A percentile compares a stretch with the other conserved stretches of the same genome.
Evolutionary conservation across 768 basidiomycete genomes (phyloP).

Genomic region (Suillus spraguei): DNA sequence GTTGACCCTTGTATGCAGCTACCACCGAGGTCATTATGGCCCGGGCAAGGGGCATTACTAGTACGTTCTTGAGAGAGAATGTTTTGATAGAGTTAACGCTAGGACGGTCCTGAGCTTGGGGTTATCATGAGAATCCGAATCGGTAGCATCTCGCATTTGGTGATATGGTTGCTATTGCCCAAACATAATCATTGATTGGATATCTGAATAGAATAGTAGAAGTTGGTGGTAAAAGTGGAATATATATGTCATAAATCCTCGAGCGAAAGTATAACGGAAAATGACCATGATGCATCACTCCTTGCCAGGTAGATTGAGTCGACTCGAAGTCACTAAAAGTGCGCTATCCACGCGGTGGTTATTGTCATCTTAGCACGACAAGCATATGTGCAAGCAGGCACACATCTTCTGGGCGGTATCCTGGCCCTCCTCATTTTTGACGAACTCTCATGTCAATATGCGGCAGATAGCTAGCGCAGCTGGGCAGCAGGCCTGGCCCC

Average conservation of each 20-base stretch:
- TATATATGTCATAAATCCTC: neutral
- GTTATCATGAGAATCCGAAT: neutral
- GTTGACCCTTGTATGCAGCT: neutral
- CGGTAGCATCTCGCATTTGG: neutral
- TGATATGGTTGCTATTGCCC: neutral
- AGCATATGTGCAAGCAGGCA: neutral
- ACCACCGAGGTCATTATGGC: neutral
- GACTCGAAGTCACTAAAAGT: neutral
- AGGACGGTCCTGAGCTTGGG: neutral
- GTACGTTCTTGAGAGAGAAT: neutral
- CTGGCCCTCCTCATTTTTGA: neutral
- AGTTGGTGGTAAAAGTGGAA: neutral
- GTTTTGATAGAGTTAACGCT: neutral
- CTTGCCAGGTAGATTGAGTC: neutral
- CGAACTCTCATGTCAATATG: slow-evolving; percentile 1
- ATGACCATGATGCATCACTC: neutral
- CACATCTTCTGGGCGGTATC: neutral
- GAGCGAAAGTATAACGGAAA: neutral
- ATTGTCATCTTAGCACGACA: neutral
- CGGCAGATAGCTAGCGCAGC: neutral
- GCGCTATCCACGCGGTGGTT: neutral
- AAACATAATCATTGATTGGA: neutral
- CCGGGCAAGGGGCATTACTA: neutral
- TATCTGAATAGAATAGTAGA: neutral
- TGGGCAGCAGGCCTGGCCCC: neutral